Base-by-base conservation (phyloP, 352 stramenopile species). In the Phytophthora colocasiae region DNA sequence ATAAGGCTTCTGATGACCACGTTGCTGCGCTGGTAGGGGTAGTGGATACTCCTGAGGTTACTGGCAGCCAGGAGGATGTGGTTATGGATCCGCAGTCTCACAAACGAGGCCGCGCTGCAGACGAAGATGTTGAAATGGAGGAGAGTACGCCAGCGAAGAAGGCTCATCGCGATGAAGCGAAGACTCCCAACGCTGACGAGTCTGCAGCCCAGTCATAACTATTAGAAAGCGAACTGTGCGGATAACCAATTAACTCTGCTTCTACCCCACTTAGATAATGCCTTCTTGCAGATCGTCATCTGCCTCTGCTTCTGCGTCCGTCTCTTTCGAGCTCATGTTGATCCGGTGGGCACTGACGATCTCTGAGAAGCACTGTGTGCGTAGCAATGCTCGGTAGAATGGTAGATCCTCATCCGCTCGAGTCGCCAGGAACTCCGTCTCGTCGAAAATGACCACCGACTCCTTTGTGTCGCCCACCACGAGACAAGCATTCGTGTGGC, bases 381-480 rank as follows among this genome's bases (percentile, higher is more conserved):
- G 83, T 50, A 95, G 69, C 1, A 95, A 69, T 34, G 80, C 73
- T 31, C 84, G 63, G 63, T 91, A 91, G 64, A 93, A 95, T 6
- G 66, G 61, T 52, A 73, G 58, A 43, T 93, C 87, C 48, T 88
- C 75, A 0, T 78, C 70, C 4, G 75, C 71, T 44, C 80, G 80
- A 29, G 81, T 85, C 15, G 85, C 75, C 27, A 93, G 74, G 53
- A 95, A 95, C 67, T 95, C 81, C 6, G 71, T 91, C 67, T 95
- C 87, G 47, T 95, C 87, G 47, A 95, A 95, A 51, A 95, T 95
- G 38, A 95, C 86, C 17, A 95, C 87, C 3, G 85, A 95, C 63
- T 95, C 87, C 40, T 89, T 92, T 41, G 85, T 92, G 65, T 95
- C 87, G 40, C 87, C 87, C 39, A 95, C 87, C 34, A 93, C 84